Evolutionary conservation across 202 grass and related monocot genomes (phyloP).

Genomic region (Brachypodium distachyon): DNA sequence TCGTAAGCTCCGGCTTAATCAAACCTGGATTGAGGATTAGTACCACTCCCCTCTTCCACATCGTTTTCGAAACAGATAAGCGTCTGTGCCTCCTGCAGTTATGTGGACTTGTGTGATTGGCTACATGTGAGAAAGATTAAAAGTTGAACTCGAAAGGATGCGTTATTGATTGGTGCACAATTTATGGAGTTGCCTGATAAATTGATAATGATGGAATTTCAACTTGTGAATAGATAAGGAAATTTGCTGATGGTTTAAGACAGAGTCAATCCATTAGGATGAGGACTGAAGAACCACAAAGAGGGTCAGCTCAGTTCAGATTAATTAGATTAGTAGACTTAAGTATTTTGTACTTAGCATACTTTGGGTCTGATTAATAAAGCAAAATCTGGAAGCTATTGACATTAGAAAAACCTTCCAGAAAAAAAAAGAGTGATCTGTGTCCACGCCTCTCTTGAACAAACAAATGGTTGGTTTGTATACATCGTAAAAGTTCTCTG

Average conservation of each 20-base stretch:
- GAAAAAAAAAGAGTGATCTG: not conserved
- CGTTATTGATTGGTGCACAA: not conserved
- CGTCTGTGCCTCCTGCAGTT: not conserved
- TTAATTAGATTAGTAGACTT: not conserved
- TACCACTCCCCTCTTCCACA: not conserved
- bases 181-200: no score
- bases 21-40: not conserved
- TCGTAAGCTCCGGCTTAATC: not conserved
- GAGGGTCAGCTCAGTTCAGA: not conserved
- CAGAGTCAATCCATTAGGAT: not conserved
- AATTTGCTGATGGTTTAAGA: not conserved
- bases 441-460: not conserved
- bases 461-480: not conserved
- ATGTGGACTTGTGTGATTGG: not conserved
- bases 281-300: not conserved
- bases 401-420: not conserved
- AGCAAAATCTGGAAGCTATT: not conserved
- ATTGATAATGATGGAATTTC: not conserved
- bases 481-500: slow-evolving; percentile 3
- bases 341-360: not conserved
- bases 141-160: not conserved
- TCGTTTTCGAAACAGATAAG: not conserved
- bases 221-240: not conserved
- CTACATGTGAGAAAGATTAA: not conserved
- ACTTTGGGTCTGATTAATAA: not conserved